Conservation (phyloP, 1,284 basidiomycete genomes). For the Cutaneotrichosporon curvatum region DNA sequence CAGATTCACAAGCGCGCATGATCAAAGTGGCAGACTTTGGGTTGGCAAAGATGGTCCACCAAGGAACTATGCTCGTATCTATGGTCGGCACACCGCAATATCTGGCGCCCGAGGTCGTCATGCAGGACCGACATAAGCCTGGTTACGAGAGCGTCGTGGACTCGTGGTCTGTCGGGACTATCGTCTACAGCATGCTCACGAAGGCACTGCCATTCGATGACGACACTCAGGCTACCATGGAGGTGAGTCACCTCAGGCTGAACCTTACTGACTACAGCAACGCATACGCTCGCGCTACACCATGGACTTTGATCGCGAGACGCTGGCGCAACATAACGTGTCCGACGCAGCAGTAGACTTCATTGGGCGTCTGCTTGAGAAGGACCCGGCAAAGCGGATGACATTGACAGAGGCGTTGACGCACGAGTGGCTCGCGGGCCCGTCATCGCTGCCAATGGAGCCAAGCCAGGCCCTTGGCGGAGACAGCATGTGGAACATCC, state of each 20-base stretch:
- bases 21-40: constrained; percentile 78
- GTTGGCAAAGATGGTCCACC: constrained; percentile 64
- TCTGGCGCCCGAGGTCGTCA: constrained; percentile 57
- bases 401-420: constrained; percentile 54
- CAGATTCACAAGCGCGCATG: constrained; percentile 19
- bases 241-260: constrained; percentile 18
- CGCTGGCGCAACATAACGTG: constrained; percentile 42
- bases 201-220: constrained; percentile 47
- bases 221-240: constrained; percentile 30
- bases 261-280: constrained; percentile 17
- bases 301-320: constrained; percentile 58
- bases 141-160: constrained; percentile 80
- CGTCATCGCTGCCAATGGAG: constrained; percentile 25
- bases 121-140: constrained; percentile 54
- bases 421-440: constrained; percentile 59
- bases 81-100: constrained; percentile 48
- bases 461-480: constrained; percentile 30
- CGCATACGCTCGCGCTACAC: constrained; percentile 54
- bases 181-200: constrained; percentile 59
- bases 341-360: constrained; percentile 49
- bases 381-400: constrained; percentile 55
- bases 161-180: constrained; percentile 88
- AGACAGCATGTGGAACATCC: constrained; percentile 37
- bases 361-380: constrained; percentile 50
- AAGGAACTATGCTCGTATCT: constrained; percentile 40